Base-by-base conservation (phyloP, 208 protist species). In the Endotrypanum monterogeii region DNA sequence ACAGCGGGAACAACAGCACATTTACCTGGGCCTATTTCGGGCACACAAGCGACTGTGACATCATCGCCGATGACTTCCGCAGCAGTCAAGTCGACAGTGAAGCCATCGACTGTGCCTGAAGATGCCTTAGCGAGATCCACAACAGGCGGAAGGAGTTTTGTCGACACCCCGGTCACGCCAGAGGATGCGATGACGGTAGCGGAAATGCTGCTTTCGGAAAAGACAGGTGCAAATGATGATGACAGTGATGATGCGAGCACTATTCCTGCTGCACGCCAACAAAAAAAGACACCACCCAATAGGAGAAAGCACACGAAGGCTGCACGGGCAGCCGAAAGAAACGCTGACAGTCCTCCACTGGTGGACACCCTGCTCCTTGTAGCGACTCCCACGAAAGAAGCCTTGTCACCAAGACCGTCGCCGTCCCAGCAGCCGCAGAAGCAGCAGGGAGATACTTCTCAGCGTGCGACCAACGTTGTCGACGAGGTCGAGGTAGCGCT, bases 401-500 rank as follows among this genome's bases (percentile, higher is more conserved):
- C 20, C 41, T 54, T 46, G 20, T 14, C 50, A 70, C 46, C 7
- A 25, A 8, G 55, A 70, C 35, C 60, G 65, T n/a, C n/a, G n/a
- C n/a, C n/a, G n/a, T n/a, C n/a, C n/a, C n/a, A n/a, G n/a, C n/a
- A n/a, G n/a, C n/a, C n/a, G n/a, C n/a, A n/a, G n/a, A n/a, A n/a
- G n/a, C 65, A 70, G 65, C 44, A 70, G 46, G 39, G 37, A 20
- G 32, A 46, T 11, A 52, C 48, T 1, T 32, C 32, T 25, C 11
- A 20, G 60, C 60, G 25, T 48, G 3, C 18, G 23, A 68, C 30
- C 1, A 52, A 71, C 25, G 54, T 74, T 0, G 68, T 80, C 9
- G 75, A 69, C 5, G 69, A 75, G 23, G 75, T 71, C 30, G 69
- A 80, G 61, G 46, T 41, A 18, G 63, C 69, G 37, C 55, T 61